Percentiles rank a stretch among this genome's conserved stretches.
Evolutionary conservation across 345 rosid genomes (phyloP).

Genomic region (Euphorbia pulcherrima): DNA sequence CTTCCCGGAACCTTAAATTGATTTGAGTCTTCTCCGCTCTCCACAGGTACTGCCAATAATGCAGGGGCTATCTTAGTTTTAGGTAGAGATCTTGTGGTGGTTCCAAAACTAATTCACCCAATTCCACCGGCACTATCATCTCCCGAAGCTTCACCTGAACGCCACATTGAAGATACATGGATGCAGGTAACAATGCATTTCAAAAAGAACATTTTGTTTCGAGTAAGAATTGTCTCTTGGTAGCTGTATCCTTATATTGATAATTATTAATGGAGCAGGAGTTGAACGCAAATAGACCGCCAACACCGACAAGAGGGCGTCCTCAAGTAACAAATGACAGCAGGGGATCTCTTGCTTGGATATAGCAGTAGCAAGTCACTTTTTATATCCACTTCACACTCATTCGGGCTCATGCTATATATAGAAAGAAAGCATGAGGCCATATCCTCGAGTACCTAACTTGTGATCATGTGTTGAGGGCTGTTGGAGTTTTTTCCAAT

Average conservation of each 20-base stretch:
- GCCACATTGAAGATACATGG: conserved; percentile 91
- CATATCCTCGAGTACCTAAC: conserved; percentile 30
- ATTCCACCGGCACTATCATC: conserved; percentile 88
- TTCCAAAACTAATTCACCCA: conserved; percentile 95
- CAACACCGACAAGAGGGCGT: conserved; percentile 96
- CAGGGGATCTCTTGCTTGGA: conserved; percentile 91
- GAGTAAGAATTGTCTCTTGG: background rate
- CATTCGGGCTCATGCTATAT: conserved; percentile 39
- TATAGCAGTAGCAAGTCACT: conserved; percentile 36
- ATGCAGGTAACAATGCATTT: conserved; percentile 67
- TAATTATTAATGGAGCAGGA: conserved; percentile 45
- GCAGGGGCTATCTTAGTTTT: conserved; percentile 96
- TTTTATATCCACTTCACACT: conserved; percentile 22
- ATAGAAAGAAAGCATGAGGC: conserved; percentile 46
- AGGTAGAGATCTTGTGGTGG: conserved; percentile 98
- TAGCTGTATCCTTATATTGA: background rate
- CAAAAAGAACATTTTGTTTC: background rate
- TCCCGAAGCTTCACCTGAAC: conserved; percentile 78
- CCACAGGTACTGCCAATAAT: conserved; percentile 92
- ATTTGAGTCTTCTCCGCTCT: conserved; percentile 7
- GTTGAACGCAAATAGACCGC: conserved; percentile 88
- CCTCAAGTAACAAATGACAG: conserved; percentile 75
- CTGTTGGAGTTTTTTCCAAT: conserved; percentile 26
- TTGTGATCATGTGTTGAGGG: conserved; percentile 29
- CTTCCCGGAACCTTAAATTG: conserved; percentile 6